Percentiles rank a stretch among this genome's conserved stretches.
phyloP scores from a whole-genome alignment of 2,329 filamentous ascomycete species.

The Penicillium corylophilum region DNA sequence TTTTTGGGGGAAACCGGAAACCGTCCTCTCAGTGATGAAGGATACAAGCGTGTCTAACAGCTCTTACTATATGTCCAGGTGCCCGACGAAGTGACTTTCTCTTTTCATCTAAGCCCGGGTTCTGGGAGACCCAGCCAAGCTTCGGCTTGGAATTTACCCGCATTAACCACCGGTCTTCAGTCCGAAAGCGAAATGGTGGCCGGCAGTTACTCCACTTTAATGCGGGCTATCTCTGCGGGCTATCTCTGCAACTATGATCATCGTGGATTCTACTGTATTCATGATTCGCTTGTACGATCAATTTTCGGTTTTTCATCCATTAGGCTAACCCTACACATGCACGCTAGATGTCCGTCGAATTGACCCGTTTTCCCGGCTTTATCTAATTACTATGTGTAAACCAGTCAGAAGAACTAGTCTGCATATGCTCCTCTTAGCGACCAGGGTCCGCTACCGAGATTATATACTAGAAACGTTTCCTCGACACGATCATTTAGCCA shows the following conservation, averaged over 20 bases:
- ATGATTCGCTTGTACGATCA: slow-evolving; percentile 9
- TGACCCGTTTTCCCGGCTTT: not conserved
- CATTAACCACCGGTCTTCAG: slow-evolving; percentile 6
- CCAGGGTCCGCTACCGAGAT: not conserved
- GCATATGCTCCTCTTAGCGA: not conserved
- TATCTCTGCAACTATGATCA: not conserved
- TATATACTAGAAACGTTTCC: not conserved
- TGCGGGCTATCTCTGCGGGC: not conserved
- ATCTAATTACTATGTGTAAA: not conserved
- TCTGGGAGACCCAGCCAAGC: not conserved
- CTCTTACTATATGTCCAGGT: not conserved
- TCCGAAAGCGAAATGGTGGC: slow-evolving; percentile 7
- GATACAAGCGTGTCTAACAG: not conserved
- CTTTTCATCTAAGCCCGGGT: not conserved
- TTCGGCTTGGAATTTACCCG: slow-evolving; percentile 3
- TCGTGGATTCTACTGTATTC: slow-evolving; percentile 5
- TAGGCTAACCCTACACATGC: not conserved
- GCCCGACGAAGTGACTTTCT: too few species aligned
- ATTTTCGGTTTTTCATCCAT: not conserved
- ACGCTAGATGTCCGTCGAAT: not conserved
- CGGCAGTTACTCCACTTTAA: not conserved
- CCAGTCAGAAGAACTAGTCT: not conserved
- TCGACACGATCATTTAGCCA: not conserved
- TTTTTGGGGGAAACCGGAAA: not conserved
- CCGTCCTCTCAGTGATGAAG: too few species aligned